Base-by-base conservation (phyloP, 2,329 filamentous ascomycete genomes). In the Aspergillus quadricinctus region DNA sequence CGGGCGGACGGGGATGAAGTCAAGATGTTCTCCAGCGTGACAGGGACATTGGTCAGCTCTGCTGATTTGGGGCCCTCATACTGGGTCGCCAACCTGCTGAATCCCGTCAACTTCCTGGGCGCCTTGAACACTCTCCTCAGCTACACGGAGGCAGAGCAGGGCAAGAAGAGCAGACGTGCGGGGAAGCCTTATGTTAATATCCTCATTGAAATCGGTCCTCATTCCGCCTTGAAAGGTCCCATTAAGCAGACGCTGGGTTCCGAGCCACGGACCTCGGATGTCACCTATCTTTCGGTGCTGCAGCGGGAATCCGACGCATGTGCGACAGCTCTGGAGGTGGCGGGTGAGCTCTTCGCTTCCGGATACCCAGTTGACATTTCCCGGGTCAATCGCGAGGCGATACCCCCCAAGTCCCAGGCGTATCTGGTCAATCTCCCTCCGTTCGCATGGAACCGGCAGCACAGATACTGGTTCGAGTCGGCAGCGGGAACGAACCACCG, bases 141-240 rank as follows among this genome's bases (percentile, higher is more conserved):
- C 51, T 54, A 7, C 52, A 41, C 10, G 48, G 49, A 27, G 21
- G 28, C 19, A 48, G 52, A 21, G 40, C 56, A 29, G 45, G 21
- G 27, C 31, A 23, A n/a, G 7, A 27, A 17, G 43, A 55, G 48
- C 28, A 55, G 3, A 19, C 40, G 4, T 11, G 11, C 5, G 45
- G 53, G 25, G 29, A 48, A 11, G 27, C 2, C 11, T 21, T 23
- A 25, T 31, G 7, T n/a, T 29, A 21, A 49, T 21, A 50, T 53
- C 17, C 31, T 56, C 9, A 25, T 61, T 21, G 59, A 61, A 29
- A 52, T 61, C 21, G 59, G 59, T 4, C 59, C 59, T 10, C 59
- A 61, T 48, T 56, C 54, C 0, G 59, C 57, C 5, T 43, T 61
- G 1, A 11, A 49, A 25, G 54, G 57, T 8, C 55, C 59, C 0